Evolutionary conservation across 257 asterid genomes (phyloP).

Genomic region (Solanum virginianum): DNA sequence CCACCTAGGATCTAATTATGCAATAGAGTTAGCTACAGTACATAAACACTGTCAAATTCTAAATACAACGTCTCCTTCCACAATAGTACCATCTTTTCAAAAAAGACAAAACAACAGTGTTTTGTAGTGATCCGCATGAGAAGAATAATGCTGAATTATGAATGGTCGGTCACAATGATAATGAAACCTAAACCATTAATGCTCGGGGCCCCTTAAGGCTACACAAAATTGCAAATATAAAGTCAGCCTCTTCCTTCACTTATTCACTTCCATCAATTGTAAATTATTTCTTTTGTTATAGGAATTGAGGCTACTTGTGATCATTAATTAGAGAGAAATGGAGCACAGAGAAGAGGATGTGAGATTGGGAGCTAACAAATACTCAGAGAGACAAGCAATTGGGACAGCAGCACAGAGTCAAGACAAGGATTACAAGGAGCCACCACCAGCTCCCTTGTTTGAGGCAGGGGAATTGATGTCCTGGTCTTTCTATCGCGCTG

Average conservation of each 20-base stretch:
- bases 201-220: constrained; percentile 10
- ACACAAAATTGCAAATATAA: constrained; percentile 8
- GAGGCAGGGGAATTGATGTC: constrained; percentile 47
- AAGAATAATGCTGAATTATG: constrained; percentile 10
- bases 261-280: constrained; percentile 6
- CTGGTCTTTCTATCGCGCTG: constrained; percentile 58
- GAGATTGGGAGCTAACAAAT: constrained; percentile 44
- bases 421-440: constrained; percentile 62
- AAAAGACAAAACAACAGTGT: neutral
- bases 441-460: constrained; percentile 55
- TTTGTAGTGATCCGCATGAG: neutral
- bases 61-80: neutral
- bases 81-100: neutral
- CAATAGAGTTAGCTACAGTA: neutral
- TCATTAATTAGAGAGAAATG: constrained; percentile 9
- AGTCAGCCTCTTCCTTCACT: neutral
- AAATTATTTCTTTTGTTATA: no score
- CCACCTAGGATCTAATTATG: neutral
- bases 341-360: constrained; percentile 61
- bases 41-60: neutral
- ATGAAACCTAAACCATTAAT: constrained; percentile 17
- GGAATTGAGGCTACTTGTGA: neutral
- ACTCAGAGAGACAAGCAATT: constrained; percentile 44
- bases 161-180: constrained; percentile 34
- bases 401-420: constrained; percentile 57